Percentiles rank a stretch among this genome's conserved stretches.
Conservation (phyloP, 2,329 filamentous ascomycete species). For the Alternaria sp. region DNA sequence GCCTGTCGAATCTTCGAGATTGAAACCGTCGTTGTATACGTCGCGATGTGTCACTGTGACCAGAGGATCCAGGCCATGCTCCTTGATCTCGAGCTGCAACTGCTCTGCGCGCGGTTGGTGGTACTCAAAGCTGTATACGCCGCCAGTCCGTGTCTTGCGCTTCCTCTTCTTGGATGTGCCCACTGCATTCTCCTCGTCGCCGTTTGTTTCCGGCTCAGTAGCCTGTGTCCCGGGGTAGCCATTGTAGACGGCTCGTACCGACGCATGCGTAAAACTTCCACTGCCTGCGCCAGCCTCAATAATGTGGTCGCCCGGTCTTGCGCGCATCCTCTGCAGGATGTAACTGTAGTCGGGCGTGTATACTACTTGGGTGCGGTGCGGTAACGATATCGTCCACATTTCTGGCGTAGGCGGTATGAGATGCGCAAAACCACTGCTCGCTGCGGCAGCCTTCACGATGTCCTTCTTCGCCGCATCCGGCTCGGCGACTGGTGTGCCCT, state of each 20-base stretch:
- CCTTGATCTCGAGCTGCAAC: conserved; percentile 71
- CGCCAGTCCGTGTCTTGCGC: conserved; percentile 58
- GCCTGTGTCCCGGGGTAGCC: conserved; percentile 61
- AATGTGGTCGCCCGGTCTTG: conserved; percentile 72
- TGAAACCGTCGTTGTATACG: conserved; percentile 78
- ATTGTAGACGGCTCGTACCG: conserved; percentile 76
- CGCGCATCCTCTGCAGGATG: conserved; percentile 76
- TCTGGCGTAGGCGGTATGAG: conserved; percentile 80
- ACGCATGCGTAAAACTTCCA: conserved; percentile 83
- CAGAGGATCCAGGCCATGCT: conserved; percentile 69
- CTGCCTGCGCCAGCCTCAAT: conserved; percentile 85
- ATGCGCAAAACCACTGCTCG: conserved; percentile 74
- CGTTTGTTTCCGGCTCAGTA: conserved; percentile 10
- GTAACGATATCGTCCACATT: conserved; percentile 79
- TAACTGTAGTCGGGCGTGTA: conserved; percentile 90
- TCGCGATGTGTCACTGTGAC: conserved; percentile 79
- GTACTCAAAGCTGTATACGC: conserved; percentile 84
- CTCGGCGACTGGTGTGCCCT: conserved; percentile 18
- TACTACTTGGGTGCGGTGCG: conserved; percentile 84
- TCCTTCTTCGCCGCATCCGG: conserved; percentile 43
- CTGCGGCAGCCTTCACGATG: conserved; percentile 55
- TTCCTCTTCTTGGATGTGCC: conserved; percentile 31
- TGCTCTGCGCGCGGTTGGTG: conserved; percentile 74
- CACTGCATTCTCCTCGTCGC: conserved; percentile 43
- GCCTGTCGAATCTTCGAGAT: conserved; percentile 51